Percentiles rank a stretch among this genome's conserved stretches.
Conservation (phyloP, 164 flowering plant genomes). For the Magnolia changhungtana region DNA sequence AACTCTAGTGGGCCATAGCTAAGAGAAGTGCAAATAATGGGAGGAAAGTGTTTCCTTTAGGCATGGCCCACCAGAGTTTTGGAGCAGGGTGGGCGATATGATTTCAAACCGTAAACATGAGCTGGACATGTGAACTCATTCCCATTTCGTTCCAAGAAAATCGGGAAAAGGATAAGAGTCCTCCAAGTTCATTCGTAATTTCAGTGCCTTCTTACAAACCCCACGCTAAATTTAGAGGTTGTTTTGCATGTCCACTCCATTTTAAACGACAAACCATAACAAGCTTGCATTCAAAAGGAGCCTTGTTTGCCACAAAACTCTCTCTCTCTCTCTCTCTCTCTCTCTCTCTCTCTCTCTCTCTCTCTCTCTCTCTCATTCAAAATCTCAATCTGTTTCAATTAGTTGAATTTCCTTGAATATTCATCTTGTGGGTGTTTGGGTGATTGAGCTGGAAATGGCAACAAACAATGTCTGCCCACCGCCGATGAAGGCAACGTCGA, state of each 20-base stretch:
- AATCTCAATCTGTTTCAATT: not conserved
- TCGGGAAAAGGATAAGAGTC: not conserved
- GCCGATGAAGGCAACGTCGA: slow-evolving; percentile 32
- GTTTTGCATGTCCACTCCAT: not conserved
- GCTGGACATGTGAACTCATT: too few species aligned
- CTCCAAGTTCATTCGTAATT: not conserved
- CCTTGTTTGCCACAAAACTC: not conserved
- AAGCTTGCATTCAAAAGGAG: not conserved
- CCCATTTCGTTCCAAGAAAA: too few species aligned
- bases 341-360: not conserved
- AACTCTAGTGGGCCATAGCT: too few species aligned
- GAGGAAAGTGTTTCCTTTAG: too few species aligned
- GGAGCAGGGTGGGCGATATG: too few species aligned
- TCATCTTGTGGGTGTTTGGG: not conserved
- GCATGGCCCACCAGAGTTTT: too few species aligned
- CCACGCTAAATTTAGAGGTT: not conserved
- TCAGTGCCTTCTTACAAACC: not conserved
- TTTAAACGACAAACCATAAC: not conserved
- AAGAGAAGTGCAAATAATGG: too few species aligned
- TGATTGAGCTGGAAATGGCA: slow-evolving; percentile 6
- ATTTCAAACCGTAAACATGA: too few species aligned
- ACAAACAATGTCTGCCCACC: slow-evolving; percentile 2
- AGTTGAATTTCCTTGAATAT: too few species aligned
- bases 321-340: too few species aligned
- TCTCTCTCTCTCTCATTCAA: not conserved